Evolutionary conservation across 495 filamentous ascomycete genomes (phyloP).

Genomic region (Penicillium arizonense): DNA sequence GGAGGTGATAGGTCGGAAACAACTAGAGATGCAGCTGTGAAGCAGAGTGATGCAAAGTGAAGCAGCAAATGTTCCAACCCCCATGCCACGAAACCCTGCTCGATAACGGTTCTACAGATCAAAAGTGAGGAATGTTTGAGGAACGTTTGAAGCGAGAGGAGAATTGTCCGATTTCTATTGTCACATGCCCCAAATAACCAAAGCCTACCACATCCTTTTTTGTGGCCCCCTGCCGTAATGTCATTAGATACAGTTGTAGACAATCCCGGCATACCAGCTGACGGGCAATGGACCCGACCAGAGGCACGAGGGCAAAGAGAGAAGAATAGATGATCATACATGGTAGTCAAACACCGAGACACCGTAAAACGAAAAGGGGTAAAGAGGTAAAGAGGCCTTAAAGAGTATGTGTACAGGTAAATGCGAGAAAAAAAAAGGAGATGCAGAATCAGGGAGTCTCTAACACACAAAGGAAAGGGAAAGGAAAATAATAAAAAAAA

Average conservation of each 20-base stretch:
- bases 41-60: conserved; percentile 1
- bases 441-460: conserved; percentile 28
- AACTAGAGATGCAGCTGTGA: not conserved
- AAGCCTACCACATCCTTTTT: conserved; percentile 39
- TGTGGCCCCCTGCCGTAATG: conserved; percentile 43
- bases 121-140: conserved; percentile 1
- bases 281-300: conserved; percentile 1
- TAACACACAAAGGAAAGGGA: conserved; percentile 20
- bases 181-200: conserved; percentile 45
- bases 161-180: conserved; percentile 48
- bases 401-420: conserved; percentile 44
- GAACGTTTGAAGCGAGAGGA: conserved; percentile 39
- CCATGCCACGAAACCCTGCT: conserved; percentile 1
- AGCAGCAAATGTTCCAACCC: not conserved
- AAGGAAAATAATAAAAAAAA: conserved; percentile 29
- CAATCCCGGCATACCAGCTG: conserved; percentile 31
- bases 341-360: conserved; percentile 39
- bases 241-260: conserved; percentile 49
- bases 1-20: conserved; percentile 1
- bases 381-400: conserved; percentile 17
- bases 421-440: conserved; percentile 33
- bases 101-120: conserved; percentile 9
- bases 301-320: conserved; percentile 38
- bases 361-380: conserved; percentile 31
- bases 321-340: conserved; percentile 29